Evolutionary conservation across 495 filamentous ascomycete species (phyloP), one percentile per base, ranked within the genome.

Genomic region (Penicillium steckii): DNA sequence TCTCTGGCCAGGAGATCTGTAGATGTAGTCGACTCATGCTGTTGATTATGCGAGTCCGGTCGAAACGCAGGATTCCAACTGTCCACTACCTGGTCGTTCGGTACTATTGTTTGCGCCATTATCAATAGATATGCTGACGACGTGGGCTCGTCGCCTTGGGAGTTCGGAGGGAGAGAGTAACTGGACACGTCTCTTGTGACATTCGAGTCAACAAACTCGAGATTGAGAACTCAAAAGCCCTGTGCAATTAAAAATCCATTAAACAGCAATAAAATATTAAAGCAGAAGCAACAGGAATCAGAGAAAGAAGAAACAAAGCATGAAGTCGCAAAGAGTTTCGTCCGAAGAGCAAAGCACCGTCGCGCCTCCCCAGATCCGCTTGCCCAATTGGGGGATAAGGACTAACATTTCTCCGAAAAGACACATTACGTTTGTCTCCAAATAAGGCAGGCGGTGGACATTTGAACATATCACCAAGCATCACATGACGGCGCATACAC

Each of bases 1-100:
- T 55, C 50, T 29, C 48, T 43, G 40, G 56, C 47, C 29, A 58
- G 17, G 37, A 27, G 25, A 44, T 52, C 48, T 41, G 50, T 30
- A 3, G 45, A 44, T 21, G 32, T 37, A 29, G 40, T 42, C 15
- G 59, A 52, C 41, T 57, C 44, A 41, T 35, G 48, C 13, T 46
- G 13, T 13, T 33, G 10, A 15, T 37, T 44, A 27, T 57, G 30
- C 40, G 56, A 54, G 12, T 74, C 69, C 17, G 72, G 64, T 53
- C 66, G 59, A 17, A 68, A 53, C 2, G 74, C 71, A 42, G 73
- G 71, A 67, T 79, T 72, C 76, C 76, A 79, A 1, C 61, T 50
- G 32, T 56, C 57, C 5, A 48, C 47, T 8, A 54, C 59, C 17
- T 24, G 38, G 18, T 66, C 64, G 21, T 35, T 42, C 29, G 58